phyloP scores from a whole-genome alignment of 2,329 filamentous ascomycete genomes.

The Periglandula ipomoeae region DNA sequence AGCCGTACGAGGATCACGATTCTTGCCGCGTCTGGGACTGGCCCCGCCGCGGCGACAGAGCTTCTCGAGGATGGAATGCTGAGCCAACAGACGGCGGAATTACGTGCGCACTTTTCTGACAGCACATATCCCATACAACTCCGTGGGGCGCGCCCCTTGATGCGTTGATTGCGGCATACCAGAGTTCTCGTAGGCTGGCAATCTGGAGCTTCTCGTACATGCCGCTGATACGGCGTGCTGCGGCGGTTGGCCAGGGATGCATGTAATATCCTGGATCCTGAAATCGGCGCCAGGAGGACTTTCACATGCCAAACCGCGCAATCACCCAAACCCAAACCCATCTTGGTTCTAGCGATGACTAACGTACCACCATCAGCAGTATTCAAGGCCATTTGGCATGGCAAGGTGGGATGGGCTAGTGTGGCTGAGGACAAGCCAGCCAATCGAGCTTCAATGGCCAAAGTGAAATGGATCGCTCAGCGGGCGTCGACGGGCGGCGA shows the following conservation, averaged over 20 bases:
- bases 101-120: no score
- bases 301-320: slow-evolving; percentile 4
- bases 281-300: no score
- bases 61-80: not conserved
- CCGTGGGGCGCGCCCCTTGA: no score
- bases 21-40: not conserved
- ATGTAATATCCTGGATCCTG: no score
- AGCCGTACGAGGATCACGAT: not conserved
- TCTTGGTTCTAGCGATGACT: not conserved
- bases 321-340: no score
- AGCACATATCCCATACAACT: no score
- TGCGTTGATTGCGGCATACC: no score
- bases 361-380: no score
- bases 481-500: not conserved
- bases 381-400: not conserved
- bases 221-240: slow-evolving; percentile 3
- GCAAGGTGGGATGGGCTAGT: not conserved
- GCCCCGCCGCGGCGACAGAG: not conserved
- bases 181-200: not conserved
- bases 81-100: not conserved
- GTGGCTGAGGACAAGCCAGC: not conserved
- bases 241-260: slow-evolving; percentile 10
- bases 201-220: not conserved
- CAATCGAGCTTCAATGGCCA: not conserved
- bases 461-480: not conserved